Base-by-base conservation (phyloP, 2,329 filamentous ascomycete species). In the Fusarium praegraminearum region DNA sequence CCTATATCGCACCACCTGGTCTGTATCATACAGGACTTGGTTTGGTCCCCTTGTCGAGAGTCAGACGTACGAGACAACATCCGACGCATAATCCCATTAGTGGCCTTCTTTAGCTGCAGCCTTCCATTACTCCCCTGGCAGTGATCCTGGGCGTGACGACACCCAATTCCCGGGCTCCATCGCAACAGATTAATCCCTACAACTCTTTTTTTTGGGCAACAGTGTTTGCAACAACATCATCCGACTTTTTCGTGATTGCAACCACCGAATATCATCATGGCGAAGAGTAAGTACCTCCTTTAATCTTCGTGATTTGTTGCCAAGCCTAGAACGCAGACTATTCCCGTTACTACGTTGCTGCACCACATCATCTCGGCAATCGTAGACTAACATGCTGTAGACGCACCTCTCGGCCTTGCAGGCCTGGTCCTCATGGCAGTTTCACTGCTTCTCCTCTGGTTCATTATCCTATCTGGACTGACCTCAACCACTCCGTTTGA, bases 381-480 rank as follows among this genome's bases (percentile, higher is more conserved):
- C 55, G n/a, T 46, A 12, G 24, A 46, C 65, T 67, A 30, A 66
- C 57, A 53, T 20, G 4, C 40, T 8, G 41, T 65, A 85, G 83
- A 83, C 73, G 78, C 79, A 28, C 70, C 77, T 51, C 71, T 85
- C 43, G 81, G 82, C 74, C 70, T 83, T 38, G 75, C 75, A 44
- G 84, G 80, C 77, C 76, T 86, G 59, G 40, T 86, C 70, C 80
- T 89, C 71, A 80, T 87, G 70, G 83, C 79, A 64, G 80, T 78
- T 50, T 84, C 86, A 35, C 80, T 87, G 44, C 80, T 88, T 33
- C 77, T 89, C 73, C 82, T 89, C 54, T 86, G 85, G 78, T 88
- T 89, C 81, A 79, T 89, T 71, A 84, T 90, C 74, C 83, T 91
- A 40, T 81, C 84, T 20, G 88, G 83, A 62, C 78, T 88, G 47